Base-by-base conservation (phyloP, 2,329 filamentous ascomycete genomes). In the Trichoderma endophyticum region DNA sequence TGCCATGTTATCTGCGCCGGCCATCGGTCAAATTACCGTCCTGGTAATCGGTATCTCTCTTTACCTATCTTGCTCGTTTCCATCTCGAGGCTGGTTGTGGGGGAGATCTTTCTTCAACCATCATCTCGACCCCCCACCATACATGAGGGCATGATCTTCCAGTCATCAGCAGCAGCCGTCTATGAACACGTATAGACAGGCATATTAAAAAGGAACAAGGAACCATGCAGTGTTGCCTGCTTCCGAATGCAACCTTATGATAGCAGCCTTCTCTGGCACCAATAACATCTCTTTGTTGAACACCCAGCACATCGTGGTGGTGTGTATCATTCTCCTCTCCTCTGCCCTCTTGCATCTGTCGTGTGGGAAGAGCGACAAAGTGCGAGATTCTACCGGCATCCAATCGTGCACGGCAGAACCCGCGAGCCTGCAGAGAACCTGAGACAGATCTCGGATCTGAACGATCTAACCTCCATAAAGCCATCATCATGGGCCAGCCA, bases 241-340 rank as follows among this genome's bases (percentile, higher is more conserved):
- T 62, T 62, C 39, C 57, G 57, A 70, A 51, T 62, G 39, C 62
- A 71, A 65, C 69, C 48, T n/a, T 51, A 54, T 15, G 57, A 70
- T 62, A 70, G 36, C 61, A 59, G 34, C 18, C 26, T 51, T 59
- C 30, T 34, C 28, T 62, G 21, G 21, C 39, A 70, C 57, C 57
- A 62, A 70, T 36, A n/a, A 62, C 36, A 14, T 43, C 36, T 69
- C 15, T 60, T 15, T 59, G 60, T 28, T 34, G 18, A 30, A 34
- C 39, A 60, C 12, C 26, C 14, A 57, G 6, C 4, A 69, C 65
- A 0, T 3, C n/a, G 30, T 57, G 21, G 57, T 51, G 39, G 39
- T 62, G 57, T 26, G 65, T n/a, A n/a, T 24, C 39, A 21, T 54
- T 36, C 56, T 54, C 8, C n/a, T 12, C 21, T 48, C n/a, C 30